phyloP scores from a whole-genome alignment of 257 asterid genomes.

The Scutellaria galericulata region DNA sequence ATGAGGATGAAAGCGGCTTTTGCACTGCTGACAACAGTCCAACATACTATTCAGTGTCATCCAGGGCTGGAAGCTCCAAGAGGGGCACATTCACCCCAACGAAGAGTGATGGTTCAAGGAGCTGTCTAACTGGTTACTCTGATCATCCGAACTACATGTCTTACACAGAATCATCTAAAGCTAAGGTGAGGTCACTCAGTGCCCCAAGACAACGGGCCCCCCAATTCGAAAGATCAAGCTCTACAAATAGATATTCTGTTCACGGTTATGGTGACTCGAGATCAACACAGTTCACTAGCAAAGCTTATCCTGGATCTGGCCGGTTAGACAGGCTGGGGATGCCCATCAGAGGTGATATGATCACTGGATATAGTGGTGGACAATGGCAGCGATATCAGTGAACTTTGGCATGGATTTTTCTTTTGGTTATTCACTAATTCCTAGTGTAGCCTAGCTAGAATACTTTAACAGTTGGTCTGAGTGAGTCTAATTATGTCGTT shows the following conservation, averaged over 20 bases:
- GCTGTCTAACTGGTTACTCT: conserved; percentile 63
- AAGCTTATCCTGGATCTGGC: conserved; percentile 84
- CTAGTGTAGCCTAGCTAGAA: conserved; percentile 24
- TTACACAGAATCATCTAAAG: conserved; percentile 77
- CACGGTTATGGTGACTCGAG: conserved; percentile 56
- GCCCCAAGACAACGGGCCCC: conserved; percentile 88
- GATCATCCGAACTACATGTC: conserved; percentile 88
- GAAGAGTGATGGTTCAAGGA: conserved; percentile 71
- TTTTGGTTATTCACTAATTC: conserved; percentile 4
- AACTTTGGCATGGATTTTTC: neutral
- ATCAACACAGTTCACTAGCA: conserved; percentile 51
- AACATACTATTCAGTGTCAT: conserved; percentile 53
- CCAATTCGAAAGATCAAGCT: conserved; percentile 64
- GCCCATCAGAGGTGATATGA: conserved; percentile 59
- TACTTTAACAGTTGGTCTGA: neutral
- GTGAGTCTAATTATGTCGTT: neutral
- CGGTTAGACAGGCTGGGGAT: conserved; percentile 75
- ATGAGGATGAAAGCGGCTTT: conserved; percentile 48
- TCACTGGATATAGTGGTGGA: conserved; percentile 52
- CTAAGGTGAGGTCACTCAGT: conserved; percentile 82
- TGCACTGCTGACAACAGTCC: conserved; percentile 71
- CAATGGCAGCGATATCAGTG: conserved; percentile 57
- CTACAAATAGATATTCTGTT: conserved; percentile 66
- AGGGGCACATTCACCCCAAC: conserved; percentile 73
- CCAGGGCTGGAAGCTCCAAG: conserved; percentile 47